Evolutionary conservation across 106 monocot genomes (phyloP), one percentile per base, ranked within the genome.

Genomic region (Chionographis japonica): DNA sequence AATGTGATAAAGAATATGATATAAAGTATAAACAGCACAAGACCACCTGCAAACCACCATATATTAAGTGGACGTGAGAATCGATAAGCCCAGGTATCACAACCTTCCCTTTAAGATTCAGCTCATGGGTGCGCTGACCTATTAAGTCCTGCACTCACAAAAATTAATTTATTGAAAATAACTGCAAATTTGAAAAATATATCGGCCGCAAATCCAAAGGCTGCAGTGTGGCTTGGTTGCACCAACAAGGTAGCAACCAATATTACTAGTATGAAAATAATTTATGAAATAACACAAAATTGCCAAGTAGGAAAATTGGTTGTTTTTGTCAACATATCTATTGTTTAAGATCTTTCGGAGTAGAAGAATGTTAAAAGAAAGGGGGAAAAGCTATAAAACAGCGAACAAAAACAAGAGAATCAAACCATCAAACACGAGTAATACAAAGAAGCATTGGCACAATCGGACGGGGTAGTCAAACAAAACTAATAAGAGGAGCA

Each of bases 81-180:
- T 98, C 97, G 52, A 98, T 90, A 56, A 98, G 87, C 50, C 97
- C 97, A 16, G 97, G 92, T 16, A 86, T 20, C 52, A 98, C 83
- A 79, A 98, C 72, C 27, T 85, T 92, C 61, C 87, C 81, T 56
- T 83, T 57, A 13, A 98, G 74, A 80, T 87, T 78, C 69, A 98
- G 56, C 41, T 74, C 72, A 41, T 19, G 18, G 16, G 92, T 98
- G 40, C 67, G 53, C 7, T 43, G 43, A 55, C 87, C 85, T 37
- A 83, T 58, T 10, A 98, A 73, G n/a, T 72, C 90, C 92, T 98
- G 81, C 50, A 85, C 41, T 66, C 38, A 62, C 52, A 65, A n/a
- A 18, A 27, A 63, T 40, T 11, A 11, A 56, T 58, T 2, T 16
- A 54, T 38, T 27, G 27, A 27, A 12, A 39, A 11, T 6, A 2